Evolutionary conservation across 352 stramenopile species (phyloP), one percentile per base, ranked within the genome.

Genomic region (Blastocystis sp.): DNA sequence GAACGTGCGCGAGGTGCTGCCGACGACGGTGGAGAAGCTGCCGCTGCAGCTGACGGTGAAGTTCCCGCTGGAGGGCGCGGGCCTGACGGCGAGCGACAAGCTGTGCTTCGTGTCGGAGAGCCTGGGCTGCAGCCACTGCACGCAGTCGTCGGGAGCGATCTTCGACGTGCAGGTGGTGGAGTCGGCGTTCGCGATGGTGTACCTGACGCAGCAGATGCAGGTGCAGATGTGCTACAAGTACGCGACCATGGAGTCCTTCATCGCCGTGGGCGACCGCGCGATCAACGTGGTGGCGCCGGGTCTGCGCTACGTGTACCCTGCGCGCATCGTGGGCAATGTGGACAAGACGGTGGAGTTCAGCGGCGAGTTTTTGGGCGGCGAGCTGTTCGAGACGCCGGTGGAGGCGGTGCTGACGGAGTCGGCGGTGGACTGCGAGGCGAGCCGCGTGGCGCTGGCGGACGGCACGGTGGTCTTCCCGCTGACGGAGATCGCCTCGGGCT

Each of bases 191-290:
- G 59, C 60, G 17, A 84, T 69, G 74, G 34, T 69, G n/a, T 57
- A 38, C 40, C 45, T 84, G 45, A 70, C 40, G 28, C 10, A 28
- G 52, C 19, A 38, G 74, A 38, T 48, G n/a, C 65, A 52, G 28
- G 38, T 84, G 74, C 54, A 63, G 21, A 68, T 84, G 74, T 84
- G 74, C 54, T 84, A 84, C 74, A 57, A 70, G 74, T 84, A 84
- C 54, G 19, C 21, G 10, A 59, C 57, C 17, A 69, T 48, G 38
- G 34, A 48, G 57, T 24, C 10, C 54, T 84, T 68, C 57, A 59
- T 84, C 17, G 52, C 54, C 17, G 69, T 84, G 40, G 74, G 74
- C 24, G 38, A 68, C 14, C 11, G 54, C 19, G 28, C 42, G 52
- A 42, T 68, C 48, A 70, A 54, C 1, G 74, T 84, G 74, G 52